A percentile compares a stretch with the other conserved stretches of the same genome.
phyloP scores from a whole-genome alignment of 495 filamentous ascomycete genomes.

The Haplographium delicatum region DNA sequence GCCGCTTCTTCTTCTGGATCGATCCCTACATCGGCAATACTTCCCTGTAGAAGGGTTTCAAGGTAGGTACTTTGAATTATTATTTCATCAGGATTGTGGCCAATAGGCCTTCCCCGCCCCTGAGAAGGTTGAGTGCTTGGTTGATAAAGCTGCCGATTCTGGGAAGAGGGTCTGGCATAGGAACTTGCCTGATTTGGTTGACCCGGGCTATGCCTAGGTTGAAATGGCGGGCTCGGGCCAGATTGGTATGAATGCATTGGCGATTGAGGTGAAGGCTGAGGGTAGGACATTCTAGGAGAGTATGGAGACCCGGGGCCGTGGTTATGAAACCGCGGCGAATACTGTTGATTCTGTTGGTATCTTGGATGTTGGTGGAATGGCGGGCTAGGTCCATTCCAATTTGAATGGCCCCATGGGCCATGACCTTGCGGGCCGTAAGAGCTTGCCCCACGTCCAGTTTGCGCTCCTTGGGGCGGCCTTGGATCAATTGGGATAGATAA shows the following conservation, averaged over 20 bases:
- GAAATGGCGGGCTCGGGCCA: constrained; percentile 6
- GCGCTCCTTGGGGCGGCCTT: constrained; percentile 22
- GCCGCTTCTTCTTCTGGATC: constrained; percentile 46
- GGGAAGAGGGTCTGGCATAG: constrained; percentile 15
- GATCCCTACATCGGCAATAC: constrained; percentile 43
- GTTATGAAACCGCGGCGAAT: constrained; percentile 13
- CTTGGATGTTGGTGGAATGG: constrained; percentile 18
- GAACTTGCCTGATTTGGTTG: background rate
- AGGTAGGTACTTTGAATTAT: constrained; percentile 40
- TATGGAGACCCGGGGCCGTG: constrained; percentile 6
- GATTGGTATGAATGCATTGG: constrained; percentile 11
- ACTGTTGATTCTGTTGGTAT: constrained; percentile 13
- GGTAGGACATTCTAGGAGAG: constrained; percentile 12
- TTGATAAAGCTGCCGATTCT: constrained; percentile 29
- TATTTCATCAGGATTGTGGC: constrained; percentile 32
- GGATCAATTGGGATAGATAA: constrained; percentile 45
- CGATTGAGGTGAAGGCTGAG: constrained; percentile 9
- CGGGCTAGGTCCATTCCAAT: constrained; percentile 3
- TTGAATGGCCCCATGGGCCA: constrained; percentile 1
- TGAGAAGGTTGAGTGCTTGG: constrained; percentile 13
- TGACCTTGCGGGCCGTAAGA: background rate
- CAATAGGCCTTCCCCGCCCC: constrained; percentile 9
- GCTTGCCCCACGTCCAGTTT: constrained; percentile 8
- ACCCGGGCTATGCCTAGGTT: background rate
- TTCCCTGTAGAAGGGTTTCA: constrained; percentile 35